These are phyloP conservation scores for Stenogyne calaminthoides DNA, from an alignment of 305 asterid species.

Conservation along the genomic window DNA sequence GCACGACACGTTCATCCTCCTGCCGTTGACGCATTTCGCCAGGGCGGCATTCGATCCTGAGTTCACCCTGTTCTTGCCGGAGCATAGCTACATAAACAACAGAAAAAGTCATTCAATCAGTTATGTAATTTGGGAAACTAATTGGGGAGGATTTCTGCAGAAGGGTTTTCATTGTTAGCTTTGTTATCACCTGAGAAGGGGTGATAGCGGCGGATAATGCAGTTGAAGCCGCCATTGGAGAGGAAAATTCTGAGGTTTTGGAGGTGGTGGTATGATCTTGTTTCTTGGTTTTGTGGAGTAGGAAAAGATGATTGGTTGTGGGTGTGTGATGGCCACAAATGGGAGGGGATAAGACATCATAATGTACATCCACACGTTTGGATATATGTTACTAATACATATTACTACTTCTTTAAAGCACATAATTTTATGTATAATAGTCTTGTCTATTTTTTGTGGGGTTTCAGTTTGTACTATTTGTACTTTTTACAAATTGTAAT, in stretches of 20 bases:
- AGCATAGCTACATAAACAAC: constrained; percentile 46
- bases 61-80: constrained; percentile 54
- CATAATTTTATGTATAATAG: too few species aligned
- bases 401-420: too few species aligned
- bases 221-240: constrained; percentile 37
- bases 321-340: neutral
- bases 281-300: neutral
- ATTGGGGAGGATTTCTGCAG: neutral
- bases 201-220: constrained; percentile 26
- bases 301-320: constrained; percentile 9
- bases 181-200: constrained; percentile 26
- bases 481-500: too few species aligned
- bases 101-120: neutral
- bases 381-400: neutral
- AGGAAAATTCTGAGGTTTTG: neutral
- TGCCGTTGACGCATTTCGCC: constrained; percentile 37
- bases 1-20: constrained; percentile 58
- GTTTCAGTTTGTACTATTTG: too few species aligned
- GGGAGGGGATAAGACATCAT: constrained; percentile 7
- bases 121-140: neutral
- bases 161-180: neutral
- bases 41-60: constrained; percentile 38
- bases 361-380: constrained; percentile 4
- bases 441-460: too few species aligned
- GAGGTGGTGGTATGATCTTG: neutral